Conservation (phyloP, 208 protist species). For the Leishmania tarentolae region DNA sequence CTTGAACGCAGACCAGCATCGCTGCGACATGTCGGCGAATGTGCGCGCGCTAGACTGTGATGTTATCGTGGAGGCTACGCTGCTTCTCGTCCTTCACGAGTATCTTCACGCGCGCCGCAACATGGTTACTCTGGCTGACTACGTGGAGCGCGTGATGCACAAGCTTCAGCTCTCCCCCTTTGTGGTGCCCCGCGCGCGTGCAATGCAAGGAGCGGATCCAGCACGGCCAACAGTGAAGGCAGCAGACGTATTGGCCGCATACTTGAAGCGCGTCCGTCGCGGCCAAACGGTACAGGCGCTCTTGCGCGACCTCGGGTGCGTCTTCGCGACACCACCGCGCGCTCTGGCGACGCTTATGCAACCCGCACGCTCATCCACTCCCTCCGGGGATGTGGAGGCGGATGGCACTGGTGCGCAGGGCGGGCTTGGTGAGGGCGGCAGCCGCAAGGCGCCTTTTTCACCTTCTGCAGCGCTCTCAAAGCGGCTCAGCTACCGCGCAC, state of each 20-base stretch:
- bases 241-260: constrained; percentile 10
- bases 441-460: background rate
- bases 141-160: constrained; percentile 60
- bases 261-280: constrained; percentile 20
- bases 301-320: constrained; percentile 64
- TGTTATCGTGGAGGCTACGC: constrained; percentile 40
- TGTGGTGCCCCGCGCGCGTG: background rate
- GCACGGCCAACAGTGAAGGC: constrained; percentile 5
- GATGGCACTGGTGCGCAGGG: background rate
- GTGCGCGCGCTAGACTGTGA: background rate
- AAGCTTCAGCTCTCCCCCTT: constrained; percentile 49
- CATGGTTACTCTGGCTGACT: constrained; percentile 65
- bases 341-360: constrained; percentile 21
- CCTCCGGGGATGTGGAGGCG: background rate
- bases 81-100: constrained; percentile 70
- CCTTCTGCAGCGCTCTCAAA: constrained; percentile 4
- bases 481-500: constrained; percentile 26
- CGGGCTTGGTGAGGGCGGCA: background rate
- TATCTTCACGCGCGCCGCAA: constrained; percentile 49
- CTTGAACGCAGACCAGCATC: constrained; percentile 24
- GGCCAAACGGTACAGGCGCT: constrained; percentile 34
- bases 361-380: background rate
- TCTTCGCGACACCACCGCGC: constrained; percentile 51
- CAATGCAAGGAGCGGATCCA: background rate
- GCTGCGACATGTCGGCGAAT: background rate